A percentile compares a stretch with the other conserved stretches of the same genome.
Conservation (phyloP, 352 stramenopile genomes). For the Phytophthora nicotianae region DNA sequence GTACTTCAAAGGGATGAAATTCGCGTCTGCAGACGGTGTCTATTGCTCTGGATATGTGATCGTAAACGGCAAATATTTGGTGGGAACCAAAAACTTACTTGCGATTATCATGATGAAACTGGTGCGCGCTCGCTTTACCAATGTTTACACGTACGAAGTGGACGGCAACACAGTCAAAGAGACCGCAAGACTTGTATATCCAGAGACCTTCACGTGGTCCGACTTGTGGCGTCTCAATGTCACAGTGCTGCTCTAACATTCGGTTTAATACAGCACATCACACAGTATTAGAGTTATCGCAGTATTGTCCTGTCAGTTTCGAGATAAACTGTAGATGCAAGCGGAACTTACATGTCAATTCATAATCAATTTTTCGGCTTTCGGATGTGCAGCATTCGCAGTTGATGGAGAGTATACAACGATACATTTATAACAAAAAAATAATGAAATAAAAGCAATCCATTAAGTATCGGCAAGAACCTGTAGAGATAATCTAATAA, state of each 20-base stretch:
- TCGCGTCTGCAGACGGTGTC: conserved; percentile 14
- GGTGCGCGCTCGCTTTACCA: conserved; percentile 4
- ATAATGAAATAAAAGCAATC: too few relatives aligned
- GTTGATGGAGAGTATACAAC: too few relatives aligned
- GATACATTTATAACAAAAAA: too few relatives aligned
- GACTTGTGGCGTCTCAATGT: conserved; percentile 14
- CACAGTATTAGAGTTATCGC: neutral
- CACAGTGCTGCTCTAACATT: conserved; percentile 1
- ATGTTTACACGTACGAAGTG: conserved; percentile 17
- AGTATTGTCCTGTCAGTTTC: too few relatives aligned
- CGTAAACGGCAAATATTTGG: conserved; percentile 16
- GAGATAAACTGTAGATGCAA: too few relatives aligned
- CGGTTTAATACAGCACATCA: neutral
- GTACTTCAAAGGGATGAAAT: conserved; percentile 21
- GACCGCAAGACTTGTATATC: conserved; percentile 8
- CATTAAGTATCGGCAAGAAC: too few relatives aligned
- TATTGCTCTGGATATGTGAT: conserved; percentile 22
- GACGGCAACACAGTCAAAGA: conserved; percentile 15
- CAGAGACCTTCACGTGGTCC: conserved; percentile 15
- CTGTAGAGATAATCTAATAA: too few relatives aligned
- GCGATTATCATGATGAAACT: conserved; percentile 14
- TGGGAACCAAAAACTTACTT: conserved; percentile 4
- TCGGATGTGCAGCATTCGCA: too few relatives aligned
- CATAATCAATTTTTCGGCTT: too few relatives aligned
- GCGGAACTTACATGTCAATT: too few relatives aligned